These are phyloP conservation scores for Sicyos baderoa DNA, from an alignment of 306 rosid species.

Conservation along the genomic window DNA sequence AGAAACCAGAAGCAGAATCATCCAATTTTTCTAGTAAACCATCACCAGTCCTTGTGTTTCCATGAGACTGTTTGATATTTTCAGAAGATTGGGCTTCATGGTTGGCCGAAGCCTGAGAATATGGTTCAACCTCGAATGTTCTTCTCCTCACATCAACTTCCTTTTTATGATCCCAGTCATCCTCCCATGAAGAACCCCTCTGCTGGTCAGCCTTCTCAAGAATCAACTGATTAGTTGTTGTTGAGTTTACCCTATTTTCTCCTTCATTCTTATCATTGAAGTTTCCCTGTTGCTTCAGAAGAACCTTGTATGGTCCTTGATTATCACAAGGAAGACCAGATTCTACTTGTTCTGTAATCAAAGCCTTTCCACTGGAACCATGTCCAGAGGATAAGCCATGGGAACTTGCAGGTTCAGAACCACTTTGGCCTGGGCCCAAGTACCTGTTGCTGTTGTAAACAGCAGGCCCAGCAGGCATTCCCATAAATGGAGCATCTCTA, in stretches of 20 bases:
- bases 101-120: constrained; percentile 37
- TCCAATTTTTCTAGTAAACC: constrained; percentile 39
- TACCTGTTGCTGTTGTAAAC: constrained; percentile 42
- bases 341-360: constrained; percentile 48
- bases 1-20: constrained; percentile 30
- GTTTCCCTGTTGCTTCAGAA: constrained; percentile 55
- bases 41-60: constrained; percentile 40
- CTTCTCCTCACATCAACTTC: constrained; percentile 40
- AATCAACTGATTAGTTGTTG: constrained; percentile 27
- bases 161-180: constrained; percentile 46
- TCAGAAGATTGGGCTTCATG: constrained; percentile 35
- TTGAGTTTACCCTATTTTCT: constrained; percentile 39
- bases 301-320: constrained; percentile 69
- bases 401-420: constrained; percentile 46
- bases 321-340: constrained; percentile 48
- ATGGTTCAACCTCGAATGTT: constrained; percentile 35
- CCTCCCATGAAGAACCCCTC: constrained; percentile 38
- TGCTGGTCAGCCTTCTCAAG: constrained; percentile 35
- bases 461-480: constrained; percentile 35
- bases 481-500: constrained; percentile 66
- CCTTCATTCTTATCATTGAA: constrained; percentile 57
- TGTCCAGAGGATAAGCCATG: constrained; percentile 54
- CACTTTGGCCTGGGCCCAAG: constrained; percentile 51
- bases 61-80: constrained; percentile 35
- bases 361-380: constrained; percentile 40